Evolutionary conservation across 495 filamentous ascomycete genomes (phyloP), one percentile per base, ranked within the genome.

Genomic region (Chaetomidium leptoderma): DNA sequence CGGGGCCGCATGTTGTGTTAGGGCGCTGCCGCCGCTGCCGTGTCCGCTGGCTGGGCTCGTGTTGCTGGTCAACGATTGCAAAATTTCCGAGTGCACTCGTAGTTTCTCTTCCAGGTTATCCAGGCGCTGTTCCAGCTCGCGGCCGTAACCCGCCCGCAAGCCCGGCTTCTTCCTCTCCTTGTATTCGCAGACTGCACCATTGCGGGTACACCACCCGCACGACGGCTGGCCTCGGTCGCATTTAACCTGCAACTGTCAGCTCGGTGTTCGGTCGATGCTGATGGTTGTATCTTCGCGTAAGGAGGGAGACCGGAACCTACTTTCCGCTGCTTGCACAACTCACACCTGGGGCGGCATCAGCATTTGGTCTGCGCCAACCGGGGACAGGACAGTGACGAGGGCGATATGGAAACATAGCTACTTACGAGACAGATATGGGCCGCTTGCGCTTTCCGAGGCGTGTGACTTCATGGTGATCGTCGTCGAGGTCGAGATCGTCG

Each of bases 131-230:
- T 96, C 91, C 37, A 96, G 73, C 72, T 96, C 91, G 54, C 91
- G 81, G 1, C 91, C 91, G 69, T 95, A 95, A 1, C 91, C 91
- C 47, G 91, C 91, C 57, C 89, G 76, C 46, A 92, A 73, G 1
- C 89, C 89, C 21, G 89, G 89, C 69, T 92, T 92, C 74, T 91
- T 92, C 19, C 89, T 81, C 65, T 90, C 88, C 66, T 86, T 90
- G 71, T 93, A 93, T 68, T 91, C 87, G 73, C 89, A 93, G 26
- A 75, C 37, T 40, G 89, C 86, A 6, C 81, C 80, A 69, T 95
- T 95, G 54, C 89, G 84, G 62, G 77, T 78, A 66, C 91, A 96
- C 90, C 91, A 95, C 43, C 91, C 91, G 71, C 91, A 96, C 56
- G 83, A 84, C 9, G 91, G 91, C 56, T 91, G 89, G 10, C 85